phyloP scores from a whole-genome alignment of 2,329 filamentous ascomycete species.

The Mollisia scopiformis region DNA sequence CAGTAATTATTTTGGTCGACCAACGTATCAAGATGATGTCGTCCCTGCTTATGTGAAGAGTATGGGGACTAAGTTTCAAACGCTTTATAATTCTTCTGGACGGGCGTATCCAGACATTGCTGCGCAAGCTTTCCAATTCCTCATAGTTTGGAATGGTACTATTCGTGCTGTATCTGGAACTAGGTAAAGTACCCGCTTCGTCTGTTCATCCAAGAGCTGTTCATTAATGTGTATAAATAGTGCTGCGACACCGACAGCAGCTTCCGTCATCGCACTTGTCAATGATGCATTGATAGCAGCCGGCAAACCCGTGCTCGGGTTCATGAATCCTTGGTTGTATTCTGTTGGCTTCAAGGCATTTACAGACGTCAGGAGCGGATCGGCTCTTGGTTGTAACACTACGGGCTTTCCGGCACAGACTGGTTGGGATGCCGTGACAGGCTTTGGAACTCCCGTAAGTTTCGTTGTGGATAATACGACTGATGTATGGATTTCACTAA shows the following conservation, averaged over 20 bases:
- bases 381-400: constrained; percentile 39
- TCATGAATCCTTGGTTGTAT: constrained; percentile 47
- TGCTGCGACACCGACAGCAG: constrained; percentile 57
- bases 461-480: no score
- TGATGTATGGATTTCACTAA: no score
- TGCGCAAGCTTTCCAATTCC: constrained; percentile 61
- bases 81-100: constrained; percentile 47
- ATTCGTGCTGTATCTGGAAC: constrained; percentile 48
- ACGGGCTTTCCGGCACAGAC: constrained; percentile 28
- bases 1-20: constrained; percentile 50
- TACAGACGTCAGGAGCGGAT: constrained; percentile 42
- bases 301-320: no score
- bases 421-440: constrained; percentile 42
- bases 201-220: no score
- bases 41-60: constrained; percentile 44
- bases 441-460: constrained; percentile 40
- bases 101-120: constrained; percentile 55
- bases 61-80: constrained; percentile 47
- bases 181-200: no score
- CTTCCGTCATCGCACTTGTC: constrained; percentile 60
- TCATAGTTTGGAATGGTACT: constrained; percentile 39
- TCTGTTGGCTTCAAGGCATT: constrained; percentile 37
- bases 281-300: constrained; percentile 66
- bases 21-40: constrained; percentile 48
- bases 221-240: no score